Base-by-base conservation (phyloP, 1,284 basidiomycete species). In the Tylopilus sp. region DNA sequence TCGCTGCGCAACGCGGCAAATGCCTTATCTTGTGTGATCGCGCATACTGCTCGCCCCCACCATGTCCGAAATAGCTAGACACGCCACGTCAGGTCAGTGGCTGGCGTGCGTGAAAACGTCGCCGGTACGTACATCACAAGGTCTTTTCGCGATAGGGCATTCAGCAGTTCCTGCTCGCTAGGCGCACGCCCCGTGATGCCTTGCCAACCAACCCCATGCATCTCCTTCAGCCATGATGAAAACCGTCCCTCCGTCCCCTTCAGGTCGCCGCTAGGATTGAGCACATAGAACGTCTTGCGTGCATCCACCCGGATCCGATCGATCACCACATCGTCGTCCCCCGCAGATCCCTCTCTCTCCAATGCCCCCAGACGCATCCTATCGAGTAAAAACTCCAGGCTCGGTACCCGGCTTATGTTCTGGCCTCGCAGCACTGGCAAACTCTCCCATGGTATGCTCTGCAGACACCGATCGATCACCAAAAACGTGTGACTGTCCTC, bases 401-500 rank as follows among this genome's bases (percentile, higher is more conserved):
- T 91, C 1, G 97, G 95, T 53, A 98, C 84, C 8, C 97, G 86
- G 64, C 90, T 94, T 59, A 98, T 81, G 38, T 93, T 91, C 49
- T 84, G 78, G 7, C 88, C 89, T 43, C 91, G 78, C 9, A 99
- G 73, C 39, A 86, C 79, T 0, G 96, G 94, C 21, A 98, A 83
- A 25, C 89, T 95, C 71, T 99, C 97, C 97, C 96, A 99, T 1
- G 97, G 96, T 51, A 99, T 77, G 0, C 83, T 80, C 60, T 94
- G 90, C 12, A 96, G 74, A 54, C 92, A 86, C 72, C 92, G 92
- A 70, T 98, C 97, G 29, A 99, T 76, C 12, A 96, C 80, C 48
- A 99, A 74, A 71, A 97, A 96, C 31, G 87, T 70, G 64, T 99
- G 96, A 28, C 80, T 73, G 51, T 85, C 81, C 15, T 74, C 61